Evolutionary conservation across 1,284 basidiomycete genomes (phyloP).

Genomic region (Ceratobasidium sp.): DNA sequence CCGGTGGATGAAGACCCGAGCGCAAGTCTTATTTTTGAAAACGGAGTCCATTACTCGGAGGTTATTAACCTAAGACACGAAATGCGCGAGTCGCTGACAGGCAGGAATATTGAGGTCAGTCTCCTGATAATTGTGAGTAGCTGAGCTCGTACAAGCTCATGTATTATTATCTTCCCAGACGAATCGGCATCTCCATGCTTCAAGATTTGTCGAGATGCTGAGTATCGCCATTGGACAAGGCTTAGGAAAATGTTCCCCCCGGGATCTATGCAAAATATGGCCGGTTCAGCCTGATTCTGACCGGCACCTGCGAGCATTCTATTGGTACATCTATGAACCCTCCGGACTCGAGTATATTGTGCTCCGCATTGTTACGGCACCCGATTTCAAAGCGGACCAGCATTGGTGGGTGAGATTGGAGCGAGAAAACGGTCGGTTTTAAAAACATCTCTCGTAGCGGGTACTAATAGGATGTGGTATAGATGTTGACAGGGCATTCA

Average conservation of each 20-base stretch:
- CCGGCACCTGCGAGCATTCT: neutral
- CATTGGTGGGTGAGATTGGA: slow-evolving; percentile 14
- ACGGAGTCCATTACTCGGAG: neutral
- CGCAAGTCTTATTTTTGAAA: neutral
- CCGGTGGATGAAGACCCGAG: no score
- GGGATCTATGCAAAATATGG: slow-evolving; percentile 20
- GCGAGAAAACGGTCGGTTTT: neutral
- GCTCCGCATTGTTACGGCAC: neutral
- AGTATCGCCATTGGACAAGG: neutral
- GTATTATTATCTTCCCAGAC: no score
- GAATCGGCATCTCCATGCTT: neutral
- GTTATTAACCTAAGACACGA: neutral
- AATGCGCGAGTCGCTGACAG: neutral
- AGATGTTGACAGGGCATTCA: neutral
- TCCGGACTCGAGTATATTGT: neutral
- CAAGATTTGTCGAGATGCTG: slow-evolving; percentile 3
- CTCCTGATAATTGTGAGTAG: neutral
- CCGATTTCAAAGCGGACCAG: neutral
- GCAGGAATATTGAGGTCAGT: neutral
- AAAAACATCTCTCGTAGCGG: neutral
- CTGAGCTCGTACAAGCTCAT: no score
- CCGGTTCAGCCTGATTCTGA: neutral
- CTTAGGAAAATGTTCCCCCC: neutral
- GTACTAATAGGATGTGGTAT: neutral
- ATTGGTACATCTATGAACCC: neutral